Base-by-base conservation (phyloP, 2,329 filamentous ascomycete species). In the Hypoxylon sp. region DNA sequence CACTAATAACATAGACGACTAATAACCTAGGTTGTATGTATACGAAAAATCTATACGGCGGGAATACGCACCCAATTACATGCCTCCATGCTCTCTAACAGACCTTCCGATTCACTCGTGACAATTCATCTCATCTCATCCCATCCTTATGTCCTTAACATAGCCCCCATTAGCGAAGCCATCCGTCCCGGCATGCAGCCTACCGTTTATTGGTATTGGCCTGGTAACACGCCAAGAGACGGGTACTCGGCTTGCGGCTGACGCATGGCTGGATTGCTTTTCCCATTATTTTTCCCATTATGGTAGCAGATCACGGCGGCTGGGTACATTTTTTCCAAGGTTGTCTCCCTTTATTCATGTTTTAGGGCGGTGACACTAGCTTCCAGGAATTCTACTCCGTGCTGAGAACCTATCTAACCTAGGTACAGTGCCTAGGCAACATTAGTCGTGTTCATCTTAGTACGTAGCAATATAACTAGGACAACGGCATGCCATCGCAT, bases 231-330 rank as follows among this genome's bases (percentile, higher is more conserved):
- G 48, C 56, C 56, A 59, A 68, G 49, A n/a, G 34, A 43, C 48
- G 59, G 52, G 25, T 49, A n/a, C 7, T 49, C 61, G 58, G 52
- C 52, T 60, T 53, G 66, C 53, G 58, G 58, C 66, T 65, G 62
- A 68, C 38, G 7, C 49, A 53, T 63, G 45, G 62, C 57, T 62
- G 52, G 38, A 19, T 43, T 13, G 38, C 50, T 17, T 67, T n/a
- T n/a, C n/a, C n/a, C n/a, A n/a, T n/a, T n/a, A n/a, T n/a, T n/a
- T 23, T 60, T 60, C 64, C 55, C 17, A 14, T 63, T 63, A 19
- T 6, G 34, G 60, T 43, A 66, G 34, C 2, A 28, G 34, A 30
- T 23, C 6, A 56, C 17, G 30, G 34, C 13, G 48, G 17, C 23
- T 52, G 19, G 36, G 52, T 52, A 41, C 58, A 34, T 53, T 50